Conservation (phyloP, 257 asterid species). For the Solanum pimpinellifolium region DNA sequence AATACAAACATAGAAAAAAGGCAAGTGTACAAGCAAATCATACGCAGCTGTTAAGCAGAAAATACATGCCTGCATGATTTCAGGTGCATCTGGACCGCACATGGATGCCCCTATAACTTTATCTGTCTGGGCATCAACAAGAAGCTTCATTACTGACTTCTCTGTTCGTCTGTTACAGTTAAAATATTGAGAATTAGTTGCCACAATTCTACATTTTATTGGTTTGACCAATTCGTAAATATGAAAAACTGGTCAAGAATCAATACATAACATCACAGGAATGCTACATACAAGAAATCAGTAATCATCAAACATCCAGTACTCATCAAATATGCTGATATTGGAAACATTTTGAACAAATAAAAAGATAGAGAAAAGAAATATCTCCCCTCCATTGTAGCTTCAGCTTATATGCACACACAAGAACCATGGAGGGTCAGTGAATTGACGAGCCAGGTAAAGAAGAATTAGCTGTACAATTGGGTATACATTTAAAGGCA, state of each 20-base stretch:
- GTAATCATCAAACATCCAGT: background rate
- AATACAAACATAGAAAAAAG: background rate
- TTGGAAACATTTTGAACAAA: background rate
- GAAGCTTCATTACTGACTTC: slow-evolving; percentile 79
- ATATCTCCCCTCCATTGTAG: background rate
- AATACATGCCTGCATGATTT: slow-evolving; percentile 76
- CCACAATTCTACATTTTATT: background rate
- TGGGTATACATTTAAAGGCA: background rate
- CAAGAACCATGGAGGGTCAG: background rate
- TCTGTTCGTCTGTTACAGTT: slow-evolving; percentile 63
- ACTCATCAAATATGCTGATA: background rate
- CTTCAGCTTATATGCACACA: background rate
- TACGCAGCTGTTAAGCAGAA: background rate
- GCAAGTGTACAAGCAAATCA: background rate
- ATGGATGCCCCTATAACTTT: slow-evolving; percentile 96
- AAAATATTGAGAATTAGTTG: background rate
- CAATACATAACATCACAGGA: background rate
- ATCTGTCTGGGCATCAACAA: slow-evolving; percentile 81
- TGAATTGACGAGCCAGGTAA: background rate
- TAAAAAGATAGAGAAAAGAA: background rate
- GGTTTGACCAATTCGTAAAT: background rate
- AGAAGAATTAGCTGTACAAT: background rate
- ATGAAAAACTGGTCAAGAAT: background rate
- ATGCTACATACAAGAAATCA: background rate
- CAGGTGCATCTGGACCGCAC: slow-evolving; percentile 99